Percentiles rank a stretch among this genome's conserved stretches.
These are phyloP conservation scores for Immersiporthe knoxdaviesiana DNA, from an alignment of 2,329 filamentous ascomycete species.

Conservation along the genomic window DNA sequence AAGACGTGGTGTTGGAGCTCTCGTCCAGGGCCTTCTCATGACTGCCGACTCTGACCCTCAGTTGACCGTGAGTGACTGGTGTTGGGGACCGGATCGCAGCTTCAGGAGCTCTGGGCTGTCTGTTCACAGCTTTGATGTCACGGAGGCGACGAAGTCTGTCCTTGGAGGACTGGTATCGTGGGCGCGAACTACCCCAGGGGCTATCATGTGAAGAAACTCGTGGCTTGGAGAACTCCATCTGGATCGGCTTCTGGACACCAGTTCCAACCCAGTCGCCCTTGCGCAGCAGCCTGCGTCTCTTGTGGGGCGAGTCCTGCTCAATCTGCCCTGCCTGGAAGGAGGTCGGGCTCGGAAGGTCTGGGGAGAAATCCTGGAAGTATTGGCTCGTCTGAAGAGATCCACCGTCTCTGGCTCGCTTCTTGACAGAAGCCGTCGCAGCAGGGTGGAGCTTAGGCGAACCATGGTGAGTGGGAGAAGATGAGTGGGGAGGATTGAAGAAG, in stretches of 20 bases:
- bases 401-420: slow-evolving; percentile 24
- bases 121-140: slow-evolving; percentile 11
- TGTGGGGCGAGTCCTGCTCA: slow-evolving; percentile 31
- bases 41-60: slow-evolving; percentile 43
- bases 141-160: slow-evolving; percentile 23
- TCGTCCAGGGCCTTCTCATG: slow-evolving; percentile 37
- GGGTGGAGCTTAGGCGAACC: slow-evolving; percentile 15
- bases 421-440: slow-evolving; percentile 9
- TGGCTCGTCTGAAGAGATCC: slow-evolving; percentile 11
- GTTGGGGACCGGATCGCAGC: neutral
- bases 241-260: slow-evolving; percentile 39
- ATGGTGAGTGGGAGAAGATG: slow-evolving; percentile 29
- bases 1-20: slow-evolving; percentile 28
- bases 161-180: slow-evolving; percentile 24
- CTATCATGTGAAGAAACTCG: slow-evolving; percentile 30
- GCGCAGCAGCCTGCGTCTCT: slow-evolving; percentile 38
- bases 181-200: slow-evolving; percentile 34
- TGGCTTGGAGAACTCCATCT: slow-evolving; percentile 35
- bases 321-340: neutral
- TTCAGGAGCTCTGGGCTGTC: slow-evolving; percentile 7
- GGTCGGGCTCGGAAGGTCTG: neutral
- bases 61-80: slow-evolving; percentile 24
- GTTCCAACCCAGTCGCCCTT: slow-evolving; percentile 42
- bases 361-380: slow-evolving; percentile 11
- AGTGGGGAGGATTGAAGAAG: slow-evolving; percentile 22